These are phyloP conservation scores for Gracilaria caudata DNA, from an alignment of 23 red algal genomes.

Conservation along the genomic window DNA sequence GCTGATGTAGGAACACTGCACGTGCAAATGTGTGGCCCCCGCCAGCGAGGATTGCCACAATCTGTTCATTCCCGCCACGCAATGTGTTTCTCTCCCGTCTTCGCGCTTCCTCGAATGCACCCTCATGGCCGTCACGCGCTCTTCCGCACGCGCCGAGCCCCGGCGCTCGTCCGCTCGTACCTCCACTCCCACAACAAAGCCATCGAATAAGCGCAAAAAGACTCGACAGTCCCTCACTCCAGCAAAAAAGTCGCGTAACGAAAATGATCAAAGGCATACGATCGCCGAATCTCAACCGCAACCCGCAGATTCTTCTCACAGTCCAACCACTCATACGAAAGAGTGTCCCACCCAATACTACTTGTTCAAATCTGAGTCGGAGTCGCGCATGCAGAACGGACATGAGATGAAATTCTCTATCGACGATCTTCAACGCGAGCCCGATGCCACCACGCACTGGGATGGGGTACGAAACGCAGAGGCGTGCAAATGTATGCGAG, in stretches of 20 bases:
- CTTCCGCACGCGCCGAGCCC: background rate
- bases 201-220: background rate
- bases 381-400: constrained; percentile 61
- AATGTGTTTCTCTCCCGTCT: background rate
- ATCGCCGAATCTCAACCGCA: background rate
- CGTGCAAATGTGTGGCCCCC: background rate
- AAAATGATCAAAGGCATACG: no score
- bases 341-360: constrained; percentile 39
- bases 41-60: no score
- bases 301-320: background rate
- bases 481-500: constrained; percentile 79
- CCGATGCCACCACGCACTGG: constrained; percentile 66
- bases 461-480: constrained; percentile 96
- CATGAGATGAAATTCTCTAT: constrained; percentile 88
- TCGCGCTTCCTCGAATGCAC: background rate
- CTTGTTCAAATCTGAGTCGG: constrained; percentile 87
- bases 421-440: constrained; percentile 72
- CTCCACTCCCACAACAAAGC: background rate
- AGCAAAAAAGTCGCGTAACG: background rate
- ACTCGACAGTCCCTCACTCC: background rate
- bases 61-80: no score
- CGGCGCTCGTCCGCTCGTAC: background rate
- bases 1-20: background rate
- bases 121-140: constrained; percentile 10
- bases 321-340: background rate